These are phyloP conservation scores for Lobosporangium transversale DNA, from an alignment of 192 early-diverging fungal genomes.

Conservation along the genomic window DNA sequence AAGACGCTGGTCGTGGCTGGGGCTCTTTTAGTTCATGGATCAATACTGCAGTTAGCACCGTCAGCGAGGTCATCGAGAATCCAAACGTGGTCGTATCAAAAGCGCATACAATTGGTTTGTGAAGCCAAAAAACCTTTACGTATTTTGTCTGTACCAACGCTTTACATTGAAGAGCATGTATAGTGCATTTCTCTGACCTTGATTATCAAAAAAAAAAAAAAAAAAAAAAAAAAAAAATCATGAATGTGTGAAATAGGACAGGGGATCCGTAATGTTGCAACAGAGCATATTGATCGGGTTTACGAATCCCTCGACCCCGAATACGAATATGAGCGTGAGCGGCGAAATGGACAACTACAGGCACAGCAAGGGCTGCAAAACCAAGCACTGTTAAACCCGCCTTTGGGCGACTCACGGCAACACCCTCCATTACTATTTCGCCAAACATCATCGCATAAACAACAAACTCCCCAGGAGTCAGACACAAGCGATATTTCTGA, in stretches of 20 bases:
- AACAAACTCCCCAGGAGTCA: neutral
- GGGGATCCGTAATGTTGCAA: slow-evolving; percentile 41
- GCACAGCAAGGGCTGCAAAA: neutral
- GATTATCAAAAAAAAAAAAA: too few relatives aligned
- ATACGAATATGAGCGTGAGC: slow-evolving; percentile 40
- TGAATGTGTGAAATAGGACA: too few relatives aligned
- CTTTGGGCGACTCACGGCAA: neutral
- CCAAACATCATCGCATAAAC: neutral
- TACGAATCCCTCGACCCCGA: slow-evolving; percentile 50
- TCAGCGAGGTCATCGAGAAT: slow-evolving; percentile 47
- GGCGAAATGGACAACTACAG: slow-evolving; percentile 9
- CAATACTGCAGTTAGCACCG: slow-evolving; percentile 45
- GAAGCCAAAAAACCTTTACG: too few relatives aligned
- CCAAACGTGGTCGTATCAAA: slow-evolving; percentile 46
- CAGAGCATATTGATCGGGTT: slow-evolving; percentile 45
- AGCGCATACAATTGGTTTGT: slow-evolving; percentile 32
- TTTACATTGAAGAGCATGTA: too few relatives aligned
- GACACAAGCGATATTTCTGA: slow-evolving; percentile 30
- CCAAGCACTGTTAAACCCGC: neutral
- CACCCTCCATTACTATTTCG: neutral
- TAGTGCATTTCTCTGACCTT: too few relatives aligned
- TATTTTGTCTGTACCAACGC: too few relatives aligned
- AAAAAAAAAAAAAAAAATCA: too few relatives aligned
- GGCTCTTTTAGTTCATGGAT: slow-evolving; percentile 49
- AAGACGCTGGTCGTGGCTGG: slow-evolving; percentile 21